These are phyloP conservation scores for Colletotrichum liriopes DNA, from an alignment of 2,329 filamentous ascomycete species.

Conservation along the genomic window DNA sequence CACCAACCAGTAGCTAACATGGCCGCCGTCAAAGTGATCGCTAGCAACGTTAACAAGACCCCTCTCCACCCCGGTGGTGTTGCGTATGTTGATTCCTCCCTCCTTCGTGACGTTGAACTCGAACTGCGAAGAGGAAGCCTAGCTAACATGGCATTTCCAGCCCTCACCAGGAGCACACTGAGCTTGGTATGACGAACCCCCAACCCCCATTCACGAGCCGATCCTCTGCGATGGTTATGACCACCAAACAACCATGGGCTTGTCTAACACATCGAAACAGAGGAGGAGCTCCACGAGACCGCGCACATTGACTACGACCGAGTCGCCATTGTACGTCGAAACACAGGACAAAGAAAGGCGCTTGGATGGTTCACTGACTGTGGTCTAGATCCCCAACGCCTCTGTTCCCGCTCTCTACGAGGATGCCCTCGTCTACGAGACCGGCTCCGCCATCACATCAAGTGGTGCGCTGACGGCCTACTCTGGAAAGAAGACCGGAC, in stretches of 20 bases:
- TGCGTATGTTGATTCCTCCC: constrained; percentile 73
- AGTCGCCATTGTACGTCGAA: constrained; percentile 85
- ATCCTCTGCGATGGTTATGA: constrained; percentile 12
- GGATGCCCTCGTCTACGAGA: constrained; percentile 98
- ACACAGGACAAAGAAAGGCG: not conserved
- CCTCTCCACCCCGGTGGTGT: constrained; percentile 92
- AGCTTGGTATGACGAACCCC: constrained; percentile 73
- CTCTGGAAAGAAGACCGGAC: constrained; percentile 97
- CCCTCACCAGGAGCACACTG: constrained; percentile 90
- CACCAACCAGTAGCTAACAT: constrained; percentile 35
- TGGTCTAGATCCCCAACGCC: constrained; percentile 82
- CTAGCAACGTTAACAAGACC: constrained; percentile 87
- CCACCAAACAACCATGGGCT: not conserved
- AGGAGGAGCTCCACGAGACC: constrained; percentile 94
- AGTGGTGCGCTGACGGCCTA: constrained; percentile 96
- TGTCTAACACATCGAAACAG: constrained; percentile 50
- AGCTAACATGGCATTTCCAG: constrained; percentile 61
- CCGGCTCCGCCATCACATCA: constrained; percentile 96
- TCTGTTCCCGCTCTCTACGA: constrained; percentile 97
- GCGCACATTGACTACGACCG: constrained; percentile 99
- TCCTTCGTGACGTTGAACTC: not conserved
- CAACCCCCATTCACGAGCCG: constrained; percentile 9
- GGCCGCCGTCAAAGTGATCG: constrained; percentile 61
- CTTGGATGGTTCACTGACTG: constrained; percentile 43
- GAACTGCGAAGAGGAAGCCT: not conserved